Evolutionary conservation across 2,329 filamentous ascomycete species (phyloP).

Genomic region (Phialemoniopsis sp.): DNA sequence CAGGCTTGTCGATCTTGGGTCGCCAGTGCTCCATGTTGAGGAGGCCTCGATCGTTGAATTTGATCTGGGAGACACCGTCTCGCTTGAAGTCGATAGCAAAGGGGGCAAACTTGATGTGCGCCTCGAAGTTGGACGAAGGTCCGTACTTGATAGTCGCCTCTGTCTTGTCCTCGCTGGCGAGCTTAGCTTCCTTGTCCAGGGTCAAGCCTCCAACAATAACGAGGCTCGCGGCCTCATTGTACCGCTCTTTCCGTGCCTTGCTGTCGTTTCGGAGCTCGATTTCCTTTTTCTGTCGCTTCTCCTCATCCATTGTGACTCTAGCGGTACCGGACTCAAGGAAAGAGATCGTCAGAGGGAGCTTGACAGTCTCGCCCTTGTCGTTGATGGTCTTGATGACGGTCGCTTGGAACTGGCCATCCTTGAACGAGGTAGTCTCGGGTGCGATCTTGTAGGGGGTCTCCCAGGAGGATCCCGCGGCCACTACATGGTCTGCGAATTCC

Average conservation of each 20-base stretch:
- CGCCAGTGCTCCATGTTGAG: constrained; percentile 97
- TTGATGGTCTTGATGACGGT: constrained; percentile 76
- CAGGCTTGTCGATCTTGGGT: constrained; percentile 67
- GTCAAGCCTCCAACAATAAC: constrained; percentile 78
- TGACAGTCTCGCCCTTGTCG: constrained; percentile 61
- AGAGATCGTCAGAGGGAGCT: constrained; percentile 77
- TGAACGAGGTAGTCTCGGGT: constrained; percentile 67
- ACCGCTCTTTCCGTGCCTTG: constrained; percentile 82
- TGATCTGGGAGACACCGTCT: constrained; percentile 76
- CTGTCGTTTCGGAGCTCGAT: constrained; percentile 85
- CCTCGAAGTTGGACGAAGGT: constrained; percentile 70
- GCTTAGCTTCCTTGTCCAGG: constrained; percentile 68
- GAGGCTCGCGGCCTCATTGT: constrained; percentile 88
- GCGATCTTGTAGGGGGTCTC: constrained; percentile 76
- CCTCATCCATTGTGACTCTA: constrained; percentile 85
- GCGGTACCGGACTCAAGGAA: constrained; percentile 89
- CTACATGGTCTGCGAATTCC: constrained; percentile 76
- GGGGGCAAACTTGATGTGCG: constrained; percentile 76
- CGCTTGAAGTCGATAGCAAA: constrained; percentile 85
- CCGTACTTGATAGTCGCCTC: constrained; percentile 79
- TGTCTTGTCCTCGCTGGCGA: constrained; percentile 59
- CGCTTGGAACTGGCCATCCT: constrained; percentile 75
- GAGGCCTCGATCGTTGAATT: constrained; percentile 84
- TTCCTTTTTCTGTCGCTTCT: constrained; percentile 81
- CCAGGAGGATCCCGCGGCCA: constrained; percentile 64